Evolutionary conservation across 495 filamentous ascomycete species (phyloP), one percentile per base, ranked within the genome.

Genomic region (Penicillium simplicissimum): DNA sequence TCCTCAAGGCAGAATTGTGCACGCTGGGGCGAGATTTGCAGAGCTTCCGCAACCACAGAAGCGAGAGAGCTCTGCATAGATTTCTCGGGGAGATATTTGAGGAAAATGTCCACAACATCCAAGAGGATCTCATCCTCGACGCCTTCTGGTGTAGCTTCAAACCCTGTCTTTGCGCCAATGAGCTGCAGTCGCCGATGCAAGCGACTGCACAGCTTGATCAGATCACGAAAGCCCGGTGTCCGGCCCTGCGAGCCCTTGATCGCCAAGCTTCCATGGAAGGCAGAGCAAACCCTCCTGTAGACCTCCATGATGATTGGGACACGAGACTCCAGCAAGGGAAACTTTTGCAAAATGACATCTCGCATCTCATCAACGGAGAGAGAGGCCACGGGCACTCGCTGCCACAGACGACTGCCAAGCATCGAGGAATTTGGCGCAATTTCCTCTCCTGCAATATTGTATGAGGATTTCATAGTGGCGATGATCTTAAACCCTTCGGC

Each of bases 101-200:
- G 86, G 74, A 97, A 97, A 61, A 92, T 90, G 71, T 98, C 95
- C 36, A 90, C 81, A 6, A 92, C 87, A 68, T 98, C 96, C 68
- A 96, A 79, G 68, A 97, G 96, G 66, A 97, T 96, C 43, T 88
- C 85, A 64, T 97, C 92, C 67, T 87, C 85, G 8, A 86, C 81
- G 3, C 82, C 81, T 58, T 94, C 90, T 4, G 82, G 82, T 21
- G 92, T 85, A n/a, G 86, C 76, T 72, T 97, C 90, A 19, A 82
- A 81, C n/a, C 88, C 88, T 43, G 85, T 90, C 68, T 82, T 87
- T 62, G 89, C 81, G 43, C 87, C 84, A 8, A 84, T 79, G 17
- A 80, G 74, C 64, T 79, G 60, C 33, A 90, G 73, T 58, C 87
- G 77, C 64, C 77, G 73, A 57, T 90, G 78, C 34, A 96, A 76